Evolutionary conservation across 768 basidiomycete species (phyloP).

Genomic region (Scleroderma bovista): DNA sequence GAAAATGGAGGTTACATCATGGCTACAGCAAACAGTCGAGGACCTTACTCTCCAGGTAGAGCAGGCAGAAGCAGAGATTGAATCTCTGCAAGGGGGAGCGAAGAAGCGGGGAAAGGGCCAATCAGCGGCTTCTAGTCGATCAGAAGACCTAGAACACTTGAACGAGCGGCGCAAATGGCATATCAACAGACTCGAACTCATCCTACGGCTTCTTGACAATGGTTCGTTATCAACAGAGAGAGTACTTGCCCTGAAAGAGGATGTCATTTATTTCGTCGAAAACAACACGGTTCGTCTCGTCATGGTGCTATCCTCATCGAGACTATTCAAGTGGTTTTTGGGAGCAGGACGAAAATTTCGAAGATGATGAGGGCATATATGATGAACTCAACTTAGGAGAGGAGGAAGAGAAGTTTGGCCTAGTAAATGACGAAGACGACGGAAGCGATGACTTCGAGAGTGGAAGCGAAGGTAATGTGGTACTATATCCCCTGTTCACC

Average conservation of each 20-base stretch:
- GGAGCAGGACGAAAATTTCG: constrained; percentile 89
- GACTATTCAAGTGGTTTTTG: constrained; percentile 16
- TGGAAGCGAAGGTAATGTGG: constrained; percentile 59
- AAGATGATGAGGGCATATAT: constrained; percentile 95
- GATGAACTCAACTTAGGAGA: constrained; percentile 97
- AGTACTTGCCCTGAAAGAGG: constrained; percentile 81
- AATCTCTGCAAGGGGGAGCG: constrained; percentile 68
- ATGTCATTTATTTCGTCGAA: constrained; percentile 94
- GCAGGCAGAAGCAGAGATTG: constrained; percentile 90
- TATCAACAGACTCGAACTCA: constrained; percentile 85
- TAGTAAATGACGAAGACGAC: constrained; percentile 66
- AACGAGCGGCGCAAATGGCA: constrained; percentile 98
- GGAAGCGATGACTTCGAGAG: constrained; percentile 68
- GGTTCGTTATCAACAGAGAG: constrained; percentile 81
- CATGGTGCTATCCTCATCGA: constrained; percentile 3
- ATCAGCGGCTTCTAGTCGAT: constrained; percentile 58
- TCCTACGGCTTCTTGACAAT: constrained; percentile 90
- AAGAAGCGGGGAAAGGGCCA: constrained; percentile 83
- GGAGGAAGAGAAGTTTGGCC: constrained; percentile 90
- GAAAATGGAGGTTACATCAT: constrained; percentile 82
- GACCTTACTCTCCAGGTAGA: constrained; percentile 92
- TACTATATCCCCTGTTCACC: not conserved
- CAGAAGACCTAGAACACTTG: constrained; percentile 78
- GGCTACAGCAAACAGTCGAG: constrained; percentile 87
- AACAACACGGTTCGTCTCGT: constrained; percentile 76